Percentiles rank a stretch among this genome's conserved stretches.
phyloP scores from a whole-genome alignment of 257 asterid genomes.

The Solanum megistacrolobum region DNA sequence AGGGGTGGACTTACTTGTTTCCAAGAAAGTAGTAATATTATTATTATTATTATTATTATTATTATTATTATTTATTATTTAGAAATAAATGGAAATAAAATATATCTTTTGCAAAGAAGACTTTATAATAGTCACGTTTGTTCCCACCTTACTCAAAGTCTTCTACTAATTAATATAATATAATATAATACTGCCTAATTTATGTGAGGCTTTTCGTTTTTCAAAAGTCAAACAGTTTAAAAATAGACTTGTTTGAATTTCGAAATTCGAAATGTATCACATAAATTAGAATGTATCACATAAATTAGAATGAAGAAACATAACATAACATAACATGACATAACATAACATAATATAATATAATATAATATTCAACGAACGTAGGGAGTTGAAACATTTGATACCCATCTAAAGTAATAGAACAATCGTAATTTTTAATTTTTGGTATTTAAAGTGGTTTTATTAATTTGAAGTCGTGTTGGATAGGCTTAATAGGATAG shows the following conservation, averaged over 20 bases:
- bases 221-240: fast-evolving
- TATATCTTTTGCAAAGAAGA: background rate
- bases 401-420: background rate
- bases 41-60: background rate
- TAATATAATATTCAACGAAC: background rate
- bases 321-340: too few relatives aligned
- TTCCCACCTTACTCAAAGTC: background rate
- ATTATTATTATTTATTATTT: background rate
- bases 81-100: background rate
- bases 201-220: too few relatives aligned
- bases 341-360: background rate
- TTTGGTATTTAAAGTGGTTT: too few relatives aligned
- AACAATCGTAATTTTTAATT: background rate
- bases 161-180: background rate
- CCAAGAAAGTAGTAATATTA: background rate
- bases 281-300: too few relatives aligned
- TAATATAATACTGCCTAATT: too few relatives aligned
- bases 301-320: too few relatives aligned
- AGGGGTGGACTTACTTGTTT: background rate
- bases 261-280: too few relatives aligned
- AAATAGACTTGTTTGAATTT: too few relatives aligned
- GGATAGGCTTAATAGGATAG: background rate
- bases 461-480: background rate
- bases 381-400: background rate
- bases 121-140: background rate